phyloP scores from a whole-genome alignment of 1,139 yeast genomes.

The Candida buenavistaensis region DNA sequence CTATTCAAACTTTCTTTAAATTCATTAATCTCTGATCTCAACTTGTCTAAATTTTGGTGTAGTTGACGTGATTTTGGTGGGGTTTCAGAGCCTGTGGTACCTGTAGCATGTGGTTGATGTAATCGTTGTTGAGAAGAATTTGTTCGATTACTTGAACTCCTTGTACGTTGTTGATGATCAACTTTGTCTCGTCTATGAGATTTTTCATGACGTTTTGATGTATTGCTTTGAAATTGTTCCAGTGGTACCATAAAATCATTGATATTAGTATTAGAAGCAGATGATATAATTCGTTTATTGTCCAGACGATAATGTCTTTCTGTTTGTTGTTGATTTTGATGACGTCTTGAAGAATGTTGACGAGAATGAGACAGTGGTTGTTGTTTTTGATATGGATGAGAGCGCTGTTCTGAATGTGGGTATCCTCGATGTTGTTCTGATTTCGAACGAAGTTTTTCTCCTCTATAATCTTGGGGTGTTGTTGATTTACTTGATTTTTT shows the following conservation, averaged over 20 bases:
- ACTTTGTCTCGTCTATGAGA: conserved; percentile 10
- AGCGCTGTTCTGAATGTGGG: background rate
- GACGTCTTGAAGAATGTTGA: conserved; percentile 7
- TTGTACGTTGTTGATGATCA: conserved; percentile 2
- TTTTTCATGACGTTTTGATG: conserved; percentile 10
- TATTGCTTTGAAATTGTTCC: conserved; percentile 2
- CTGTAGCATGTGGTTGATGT: conserved; percentile 16
- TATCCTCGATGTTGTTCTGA: conserved; percentile 4
- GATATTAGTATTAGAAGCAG: conserved; percentile 15
- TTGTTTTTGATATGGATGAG: conserved; percentile 7
- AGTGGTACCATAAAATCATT: conserved; percentile 12
- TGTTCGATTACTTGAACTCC: conserved; percentile 3
- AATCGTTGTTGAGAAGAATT: conserved; percentile 6
- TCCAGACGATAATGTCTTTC: conserved; percentile 12
- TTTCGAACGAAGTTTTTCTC: conserved; percentile 4
- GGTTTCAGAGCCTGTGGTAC: too few relatives aligned
- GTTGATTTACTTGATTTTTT: conserved; percentile 5
- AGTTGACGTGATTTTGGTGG: conserved; percentile 31
- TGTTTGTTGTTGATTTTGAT: conserved; percentile 5
- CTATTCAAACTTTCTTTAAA: conserved; percentile 45
- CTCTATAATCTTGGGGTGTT: background rate
- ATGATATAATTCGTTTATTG: conserved; percentile 10
- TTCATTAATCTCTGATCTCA: conserved; percentile 47
- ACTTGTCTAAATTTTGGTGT: conserved; percentile 44
- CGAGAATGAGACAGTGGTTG: conserved; percentile 7